A percentile compares a stretch with the other conserved stretches of the same genome.
Evolutionary conservation across 139 green algal genomes (phyloP).

Genomic region (Deuterostichococcus epilithicus): DNA sequence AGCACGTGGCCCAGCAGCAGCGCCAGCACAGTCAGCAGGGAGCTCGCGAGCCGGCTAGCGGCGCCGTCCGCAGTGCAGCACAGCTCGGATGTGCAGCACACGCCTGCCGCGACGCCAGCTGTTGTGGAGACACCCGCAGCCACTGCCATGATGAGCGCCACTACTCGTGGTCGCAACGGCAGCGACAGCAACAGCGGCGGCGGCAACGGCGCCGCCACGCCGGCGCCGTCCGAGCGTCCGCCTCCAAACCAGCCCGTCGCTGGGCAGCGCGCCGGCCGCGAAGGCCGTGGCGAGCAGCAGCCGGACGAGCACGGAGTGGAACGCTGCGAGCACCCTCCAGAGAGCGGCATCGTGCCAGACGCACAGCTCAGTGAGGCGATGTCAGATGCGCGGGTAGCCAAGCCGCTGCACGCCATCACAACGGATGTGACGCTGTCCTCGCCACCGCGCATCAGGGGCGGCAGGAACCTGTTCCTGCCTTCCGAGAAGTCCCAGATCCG

Average conservation of each 20-base stretch:
- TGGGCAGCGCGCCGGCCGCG: too few relatives aligned
- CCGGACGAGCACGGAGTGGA: not conserved
- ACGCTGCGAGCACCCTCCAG: not conserved
- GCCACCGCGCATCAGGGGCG: not conserved
- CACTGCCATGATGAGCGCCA: not conserved
- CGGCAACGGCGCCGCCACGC: too few relatives aligned
- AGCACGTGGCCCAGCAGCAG: not conserved
- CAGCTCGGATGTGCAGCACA: not conserved
- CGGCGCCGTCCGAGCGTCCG: too few relatives aligned
- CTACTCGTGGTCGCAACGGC: too few relatives aligned
- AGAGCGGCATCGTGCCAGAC: not conserved
- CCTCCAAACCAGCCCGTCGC: too few relatives aligned
- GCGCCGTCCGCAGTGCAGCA: not conserved
- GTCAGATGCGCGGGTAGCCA: not conserved
- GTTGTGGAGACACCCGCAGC: not conserved
- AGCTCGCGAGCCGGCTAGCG: not conserved
- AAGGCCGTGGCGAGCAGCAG: not conserved
- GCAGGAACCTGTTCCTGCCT: constrained; percentile 20
- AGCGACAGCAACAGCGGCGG: too few relatives aligned
- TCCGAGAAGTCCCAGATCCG: constrained; percentile 64
- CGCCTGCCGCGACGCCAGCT: too few relatives aligned
- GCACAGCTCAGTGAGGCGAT: not conserved
- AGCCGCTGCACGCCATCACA: too few relatives aligned
- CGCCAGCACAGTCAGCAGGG: not conserved
- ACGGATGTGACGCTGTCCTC: not conserved